These are phyloP conservation scores for Hypoxylon fuscum DNA, from an alignment of 495 filamentous ascomycete species.

Conservation along the genomic window DNA sequence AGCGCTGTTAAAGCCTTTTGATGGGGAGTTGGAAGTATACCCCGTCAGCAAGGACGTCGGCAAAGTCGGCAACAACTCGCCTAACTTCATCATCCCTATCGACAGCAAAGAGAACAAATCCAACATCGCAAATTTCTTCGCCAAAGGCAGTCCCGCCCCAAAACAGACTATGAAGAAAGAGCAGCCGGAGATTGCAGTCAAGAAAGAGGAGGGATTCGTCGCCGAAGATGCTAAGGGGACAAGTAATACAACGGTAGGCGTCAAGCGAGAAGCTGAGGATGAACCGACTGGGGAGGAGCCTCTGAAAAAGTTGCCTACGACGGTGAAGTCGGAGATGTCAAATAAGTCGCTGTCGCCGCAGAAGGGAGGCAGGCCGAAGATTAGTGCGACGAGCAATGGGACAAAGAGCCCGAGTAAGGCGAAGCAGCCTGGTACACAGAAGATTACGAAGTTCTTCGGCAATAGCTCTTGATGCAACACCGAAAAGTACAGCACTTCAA, in stretches of 20 bases:
- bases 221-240: conserved; percentile 35
- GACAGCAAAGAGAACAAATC: conserved; percentile 85
- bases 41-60: conserved; percentile 88
- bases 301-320: conserved; percentile 55
- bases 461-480: conserved; percentile 58
- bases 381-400: conserved; percentile 46
- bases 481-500: neutral
- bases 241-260: conserved; percentile 40
- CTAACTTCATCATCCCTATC: conserved; percentile 82
- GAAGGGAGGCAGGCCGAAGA: conserved; percentile 32
- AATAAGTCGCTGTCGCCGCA: conserved; percentile 29
- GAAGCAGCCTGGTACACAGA: conserved; percentile 69
- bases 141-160: conserved; percentile 47
- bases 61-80: conserved; percentile 93
- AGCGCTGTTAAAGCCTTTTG: conserved; percentile 75
- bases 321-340: conserved; percentile 25
- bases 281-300: conserved; percentile 50
- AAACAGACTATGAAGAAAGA: conserved; percentile 32
- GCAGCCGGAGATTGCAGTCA: conserved; percentile 42
- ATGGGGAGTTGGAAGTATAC: conserved; percentile 84
- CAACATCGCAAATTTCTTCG: conserved; percentile 94
- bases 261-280: conserved; percentile 67
- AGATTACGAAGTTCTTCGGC: conserved; percentile 87
- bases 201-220: conserved; percentile 38
- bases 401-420: conserved; percentile 56